Evolutionary conservation across 768 basidiomycete species (phyloP), one percentile per base, ranked within the genome.

Genomic region (Boletus eberwhitei): DNA sequence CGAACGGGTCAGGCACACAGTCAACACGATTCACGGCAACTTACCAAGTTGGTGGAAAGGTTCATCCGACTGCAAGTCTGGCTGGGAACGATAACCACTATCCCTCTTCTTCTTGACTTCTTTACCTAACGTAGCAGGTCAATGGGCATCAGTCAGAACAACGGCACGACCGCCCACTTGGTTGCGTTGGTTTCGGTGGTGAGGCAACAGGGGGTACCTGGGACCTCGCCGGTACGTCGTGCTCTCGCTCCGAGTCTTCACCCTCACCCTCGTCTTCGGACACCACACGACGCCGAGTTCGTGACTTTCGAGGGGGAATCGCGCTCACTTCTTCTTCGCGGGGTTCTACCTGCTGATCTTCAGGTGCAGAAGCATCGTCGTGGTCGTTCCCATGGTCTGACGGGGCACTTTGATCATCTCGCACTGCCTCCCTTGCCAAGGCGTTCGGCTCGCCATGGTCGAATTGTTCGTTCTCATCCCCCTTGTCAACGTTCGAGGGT

Each of bases 231-330:
- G 36, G 44, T n/a, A 21, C 14, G 12, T 51, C 2, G 24, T 2
- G 47, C 17, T 48, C 58, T 21, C 26, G 39, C n/a, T 52, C 62
- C 2, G 55, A 54, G 22, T 43, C 47, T 31, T 52, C 36, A 2
- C 34, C 47, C 14, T 48, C 51, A 12, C 45, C 46, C 8, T 63
- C 63, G n/a, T 50, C 39, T 22, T 59, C 50, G 17, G 55, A 54
- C n/a, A 19, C 42, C 9, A 60, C 19, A 7, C 52, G 63, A 24
- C 39, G 59, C 17, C 41, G 55, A 12, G 14, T 21, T 17, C 55
- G 60, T 34, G 38, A 26, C 43, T 38, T 55, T 14, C 35, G 52
- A 43, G 43, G 48, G 12, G 40, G 34, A 2, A 11, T 0, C 32
- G n/a, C 5, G 16, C 32, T 48, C 19, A 31, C 42, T 22, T 63